A percentile compares a stretch with the other conserved stretches of the same genome.
Evolutionary conservation across 2,329 filamentous ascomycete genomes (phyloP).

Genomic region (Diaporthe humulicola): DNA sequence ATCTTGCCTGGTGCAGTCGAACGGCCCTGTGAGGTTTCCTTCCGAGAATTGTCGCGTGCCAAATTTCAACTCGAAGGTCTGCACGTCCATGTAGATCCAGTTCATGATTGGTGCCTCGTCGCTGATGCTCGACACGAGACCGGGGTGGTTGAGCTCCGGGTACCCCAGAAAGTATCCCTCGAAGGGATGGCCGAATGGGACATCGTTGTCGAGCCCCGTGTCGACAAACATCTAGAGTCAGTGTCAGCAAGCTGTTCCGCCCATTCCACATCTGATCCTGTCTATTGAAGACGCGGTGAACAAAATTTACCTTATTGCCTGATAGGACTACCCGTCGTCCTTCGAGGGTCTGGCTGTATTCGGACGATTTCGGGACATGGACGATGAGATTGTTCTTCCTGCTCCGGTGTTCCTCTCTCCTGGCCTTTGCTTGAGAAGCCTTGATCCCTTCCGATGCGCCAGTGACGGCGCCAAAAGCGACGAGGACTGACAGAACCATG

Average conservation of each 20-base stretch:
- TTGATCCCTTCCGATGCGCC: conserved; percentile 62
- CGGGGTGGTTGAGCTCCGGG: conserved; percentile 60
- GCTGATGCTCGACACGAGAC: conserved; percentile 62
- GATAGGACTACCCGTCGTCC: conserved; percentile 60
- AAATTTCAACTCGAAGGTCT: conserved; percentile 61
- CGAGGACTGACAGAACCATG: conserved; percentile 49
- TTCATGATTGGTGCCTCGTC: conserved; percentile 63
- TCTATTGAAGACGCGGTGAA: not conserved
- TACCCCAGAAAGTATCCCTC: conserved; percentile 71
- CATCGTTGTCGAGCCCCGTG: conserved; percentile 49
- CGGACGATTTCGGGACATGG: conserved; percentile 60
- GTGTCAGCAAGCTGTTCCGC: not conserved
- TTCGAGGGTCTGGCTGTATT: conserved; percentile 57
- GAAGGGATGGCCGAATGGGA: conserved; percentile 62
- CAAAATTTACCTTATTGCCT: conserved; percentile 52
- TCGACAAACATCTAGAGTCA: conserved; percentile 59
- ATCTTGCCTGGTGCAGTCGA: conserved; percentile 66
- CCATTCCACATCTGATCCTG: not conserved
- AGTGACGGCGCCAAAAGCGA: conserved; percentile 59
- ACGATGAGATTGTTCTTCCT: conserved; percentile 62
- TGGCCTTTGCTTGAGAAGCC: conserved; percentile 59
- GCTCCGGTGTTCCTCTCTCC: conserved; percentile 60
- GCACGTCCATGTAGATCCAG: conserved; percentile 62
- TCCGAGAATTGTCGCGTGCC: conserved; percentile 59
- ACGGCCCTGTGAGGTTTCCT: conserved; percentile 60